Evolutionary conservation across 2,329 filamentous ascomycete species (phyloP), one percentile per base, ranked within the genome.

Genomic region (Colletotrichum lini): DNA sequence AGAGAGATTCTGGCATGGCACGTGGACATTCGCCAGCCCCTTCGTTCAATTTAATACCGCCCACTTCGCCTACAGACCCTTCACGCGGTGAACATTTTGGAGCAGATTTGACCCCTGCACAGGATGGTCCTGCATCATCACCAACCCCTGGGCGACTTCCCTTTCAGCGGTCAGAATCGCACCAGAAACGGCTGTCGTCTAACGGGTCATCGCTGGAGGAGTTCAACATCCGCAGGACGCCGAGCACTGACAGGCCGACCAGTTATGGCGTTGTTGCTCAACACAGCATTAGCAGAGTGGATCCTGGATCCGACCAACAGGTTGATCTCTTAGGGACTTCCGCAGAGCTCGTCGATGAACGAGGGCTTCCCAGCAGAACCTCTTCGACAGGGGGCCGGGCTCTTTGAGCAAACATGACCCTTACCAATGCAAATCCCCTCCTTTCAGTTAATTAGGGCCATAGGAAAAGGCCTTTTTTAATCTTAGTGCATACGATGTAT

Each of bases 191-290:
- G 4, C 79, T 84, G 10, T 89, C 87, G 2, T 83, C 84, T 6
- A 83, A 64, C 18, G 81, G 67, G 21, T 89, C 88, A 0, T 90
- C 88, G 0, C 79, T 84, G 49, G 85, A 86, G 26, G 85, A 86
- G 21, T 81, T 84, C 63, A 84, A 85, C 61, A 79, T 82, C 73
- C 78, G 75, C 56, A 78, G 76, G 59, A 73, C 58, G 45, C 76
- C 77, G 47, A 80, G 76, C 21, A 84, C 85, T 26, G 86, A 89
- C 58, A 82, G 85, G 44, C 85, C 87, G 9, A 85, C 87, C 1
- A 90, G 84, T 66, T 86, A 87, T 65, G 89, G 90, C 23, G 84
- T 84, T 65, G 90, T 92, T 26, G 82, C 86, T 68, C 88, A 90
- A 44, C 88, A 90, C 66, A 88, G 82, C 68, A 86, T 90, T 70